Evolutionary conservation across 768 basidiomycete genomes (phyloP).

Genomic region (Naganishia antarctica): DNA sequence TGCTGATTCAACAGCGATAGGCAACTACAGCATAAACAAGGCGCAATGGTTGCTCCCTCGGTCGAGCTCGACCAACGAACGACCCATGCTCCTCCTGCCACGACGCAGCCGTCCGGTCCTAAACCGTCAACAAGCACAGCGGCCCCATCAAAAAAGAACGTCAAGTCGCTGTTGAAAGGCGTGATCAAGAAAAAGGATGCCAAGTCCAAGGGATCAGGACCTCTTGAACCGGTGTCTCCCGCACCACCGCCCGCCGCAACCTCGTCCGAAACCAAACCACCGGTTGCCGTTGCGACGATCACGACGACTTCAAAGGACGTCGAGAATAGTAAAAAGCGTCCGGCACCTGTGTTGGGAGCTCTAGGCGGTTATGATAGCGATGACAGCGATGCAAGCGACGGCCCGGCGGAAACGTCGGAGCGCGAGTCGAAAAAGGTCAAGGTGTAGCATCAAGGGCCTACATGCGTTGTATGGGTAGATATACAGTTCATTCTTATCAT

Average conservation of each 20-base stretch:
- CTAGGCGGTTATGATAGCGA: slow-evolving; percentile 11
- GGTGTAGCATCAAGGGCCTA: background rate
- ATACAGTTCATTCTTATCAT: too few relatives aligned
- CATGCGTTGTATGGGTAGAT: slow-evolving; percentile 2
- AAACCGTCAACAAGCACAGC: slow-evolving; percentile 20
- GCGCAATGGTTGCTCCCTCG: background rate
- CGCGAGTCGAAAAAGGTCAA: slow-evolving; percentile 1
- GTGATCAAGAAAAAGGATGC: slow-evolving; percentile 46
- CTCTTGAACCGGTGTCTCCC: background rate
- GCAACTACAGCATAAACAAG: background rate
- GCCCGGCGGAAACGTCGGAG: background rate
- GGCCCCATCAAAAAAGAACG: slow-evolving; percentile 33
- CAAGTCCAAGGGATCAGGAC: background rate
- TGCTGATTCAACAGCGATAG: slow-evolving; percentile 23
- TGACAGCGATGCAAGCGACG: background rate
- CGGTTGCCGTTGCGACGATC: background rate
- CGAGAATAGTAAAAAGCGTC: slow-evolving; percentile 1
- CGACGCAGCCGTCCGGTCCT: slow-evolving; percentile 20
- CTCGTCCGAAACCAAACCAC: background rate
- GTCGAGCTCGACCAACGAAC: slow-evolving; percentile 25
- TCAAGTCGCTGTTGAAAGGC: slow-evolving; percentile 46
- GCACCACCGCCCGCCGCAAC: background rate
- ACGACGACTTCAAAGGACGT: background rate
- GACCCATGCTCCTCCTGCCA: slow-evolving; percentile 29
- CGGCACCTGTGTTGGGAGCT: slow-evolving; percentile 2